Evolutionary conservation across 108 stramenopile genomes (phyloP).

Genomic region (Cylindrotheca closterium): DNA sequence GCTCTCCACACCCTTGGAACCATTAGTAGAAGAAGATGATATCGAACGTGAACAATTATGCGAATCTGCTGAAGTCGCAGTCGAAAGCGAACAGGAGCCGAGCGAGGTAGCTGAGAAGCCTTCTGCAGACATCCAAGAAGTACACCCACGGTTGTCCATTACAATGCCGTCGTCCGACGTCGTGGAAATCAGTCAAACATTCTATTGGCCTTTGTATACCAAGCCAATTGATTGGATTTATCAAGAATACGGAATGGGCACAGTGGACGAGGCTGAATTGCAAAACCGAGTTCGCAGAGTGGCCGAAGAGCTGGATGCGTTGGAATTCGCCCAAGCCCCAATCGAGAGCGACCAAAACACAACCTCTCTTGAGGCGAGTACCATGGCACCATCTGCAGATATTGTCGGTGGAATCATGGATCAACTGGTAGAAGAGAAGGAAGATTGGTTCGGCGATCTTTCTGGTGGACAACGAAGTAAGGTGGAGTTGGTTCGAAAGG

Average conservation of each 20-base stretch:
- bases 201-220: conserved; percentile 86
- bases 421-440: conserved; percentile 73
- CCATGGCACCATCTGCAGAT: conserved; percentile 17
- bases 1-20: conserved; percentile 55
- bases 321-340: conserved; percentile 64
- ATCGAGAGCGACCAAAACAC: not conserved
- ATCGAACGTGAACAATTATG: conserved; percentile 46
- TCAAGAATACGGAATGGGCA: conserved; percentile 53
- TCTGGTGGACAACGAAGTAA: conserved; percentile 89
- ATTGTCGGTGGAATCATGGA: conserved; percentile 46
- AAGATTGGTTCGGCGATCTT: conserved; percentile 86
- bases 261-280: conserved; percentile 27
- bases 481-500: conserved; percentile 81
- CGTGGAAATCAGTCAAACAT: conserved; percentile 82
- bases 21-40: conserved; percentile 39
- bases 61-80: conserved; percentile 34
- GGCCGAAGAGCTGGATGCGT: conserved; percentile 59
- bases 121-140: not conserved
- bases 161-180: conserved; percentile 83
- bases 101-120: conserved; percentile 16
- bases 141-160: conserved; percentile 57
- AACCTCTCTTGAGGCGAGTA: not conserved
- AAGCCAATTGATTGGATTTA: conserved; percentile 87
- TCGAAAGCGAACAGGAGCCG: conserved; percentile 5
- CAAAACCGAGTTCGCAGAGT: conserved; percentile 36